phyloP scores from a whole-genome alignment of 2,329 filamentous ascomycete species.

The Xylariaceae sp. region DNA sequence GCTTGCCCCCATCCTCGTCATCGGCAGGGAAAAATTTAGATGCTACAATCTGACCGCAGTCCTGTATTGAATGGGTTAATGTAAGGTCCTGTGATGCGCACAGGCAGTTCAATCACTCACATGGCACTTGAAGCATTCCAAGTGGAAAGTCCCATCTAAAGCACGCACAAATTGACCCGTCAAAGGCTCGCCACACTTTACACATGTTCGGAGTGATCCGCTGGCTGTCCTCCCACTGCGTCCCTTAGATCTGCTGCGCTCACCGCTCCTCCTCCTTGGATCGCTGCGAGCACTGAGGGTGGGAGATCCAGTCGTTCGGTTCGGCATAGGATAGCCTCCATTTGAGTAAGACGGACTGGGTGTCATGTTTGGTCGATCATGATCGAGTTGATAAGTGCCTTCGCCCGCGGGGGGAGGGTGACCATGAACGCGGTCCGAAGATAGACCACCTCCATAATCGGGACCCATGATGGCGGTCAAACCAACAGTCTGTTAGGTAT shows the following conservation, averaged over 20 bases:
- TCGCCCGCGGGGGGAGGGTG: conserved; percentile 40
- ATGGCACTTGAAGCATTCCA: conserved; percentile 97
- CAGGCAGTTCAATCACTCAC: conserved; percentile 61
- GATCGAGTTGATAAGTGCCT: conserved; percentile 41
- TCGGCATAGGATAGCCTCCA: conserved; percentile 39
- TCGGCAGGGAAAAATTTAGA: conserved; percentile 99
- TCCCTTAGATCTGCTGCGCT: conserved; percentile 64
- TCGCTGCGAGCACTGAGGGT: conserved; percentile 50
- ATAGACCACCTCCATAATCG: conserved; percentile 45
- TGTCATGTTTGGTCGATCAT: conserved; percentile 43
- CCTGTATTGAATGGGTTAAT: conserved; percentile 59
- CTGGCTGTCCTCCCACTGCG: conserved; percentile 62
- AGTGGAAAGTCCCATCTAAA: conserved; percentile 89
- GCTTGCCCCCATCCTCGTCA: conserved; percentile 81
- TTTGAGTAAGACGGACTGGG: conserved; percentile 43
- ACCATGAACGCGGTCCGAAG: conserved; percentile 42
- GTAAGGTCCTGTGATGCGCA: background rate
- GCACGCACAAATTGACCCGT: conserved; percentile 97
- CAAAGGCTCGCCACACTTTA: conserved; percentile 86
- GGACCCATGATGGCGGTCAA: conserved; percentile 43
- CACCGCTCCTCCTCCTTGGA: conserved; percentile 59
- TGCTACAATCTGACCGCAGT: conserved; percentile 95
- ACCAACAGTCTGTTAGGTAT: conserved; percentile 29
- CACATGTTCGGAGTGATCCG: conserved; percentile 71
- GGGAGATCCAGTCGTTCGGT: conserved; percentile 46